Percentiles rank a stretch among this genome's conserved stretches.
Evolutionary conservation across 345 rosid species (phyloP).

Genomic region (Bretschneidera sinensis): DNA sequence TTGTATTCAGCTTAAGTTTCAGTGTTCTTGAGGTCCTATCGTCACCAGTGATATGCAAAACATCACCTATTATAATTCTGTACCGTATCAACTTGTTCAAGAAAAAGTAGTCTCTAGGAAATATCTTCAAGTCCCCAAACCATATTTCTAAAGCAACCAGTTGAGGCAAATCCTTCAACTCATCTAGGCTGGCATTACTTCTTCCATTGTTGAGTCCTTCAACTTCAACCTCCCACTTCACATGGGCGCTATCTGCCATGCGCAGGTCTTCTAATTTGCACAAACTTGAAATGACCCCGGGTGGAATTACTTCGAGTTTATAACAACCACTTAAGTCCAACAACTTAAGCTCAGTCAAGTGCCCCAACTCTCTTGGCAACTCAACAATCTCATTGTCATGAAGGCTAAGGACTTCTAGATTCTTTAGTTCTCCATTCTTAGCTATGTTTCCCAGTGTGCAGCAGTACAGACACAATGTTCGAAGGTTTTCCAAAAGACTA

Average conservation of each 20-base stretch:
- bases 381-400: neutral
- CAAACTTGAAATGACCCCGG: slow-evolving; percentile 16
- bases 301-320: slow-evolving; percentile 9
- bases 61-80: slow-evolving; percentile 15
- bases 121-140: neutral
- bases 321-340: too few species aligned
- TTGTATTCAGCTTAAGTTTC: slow-evolving; percentile 11
- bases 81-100: slow-evolving; percentile 8
- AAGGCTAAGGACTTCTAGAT: slow-evolving; percentile 23
- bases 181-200: slow-evolving; percentile 15
- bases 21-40: slow-evolving; percentile 9
- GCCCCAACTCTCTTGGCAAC: slow-evolving; percentile 17
- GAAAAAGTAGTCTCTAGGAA: slow-evolving; percentile 8
- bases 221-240: slow-evolving; percentile 16
- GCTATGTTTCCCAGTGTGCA: slow-evolving; percentile 12
- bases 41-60: slow-evolving; percentile 1
- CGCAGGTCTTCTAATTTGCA: slow-evolving; percentile 23
- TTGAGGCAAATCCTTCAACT: slow-evolving; percentile 14
- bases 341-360: slow-evolving; percentile 12
- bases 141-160: slow-evolving; percentile 13
- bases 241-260: slow-evolving; percentile 9
- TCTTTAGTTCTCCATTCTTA: slow-evolving; percentile 12
- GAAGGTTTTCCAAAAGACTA: neutral
- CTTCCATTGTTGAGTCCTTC: too few species aligned
- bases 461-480: too few species aligned